phyloP scores from a whole-genome alignment of 345 rosid genomes.

The Rhodamnia rubescens region DNA sequence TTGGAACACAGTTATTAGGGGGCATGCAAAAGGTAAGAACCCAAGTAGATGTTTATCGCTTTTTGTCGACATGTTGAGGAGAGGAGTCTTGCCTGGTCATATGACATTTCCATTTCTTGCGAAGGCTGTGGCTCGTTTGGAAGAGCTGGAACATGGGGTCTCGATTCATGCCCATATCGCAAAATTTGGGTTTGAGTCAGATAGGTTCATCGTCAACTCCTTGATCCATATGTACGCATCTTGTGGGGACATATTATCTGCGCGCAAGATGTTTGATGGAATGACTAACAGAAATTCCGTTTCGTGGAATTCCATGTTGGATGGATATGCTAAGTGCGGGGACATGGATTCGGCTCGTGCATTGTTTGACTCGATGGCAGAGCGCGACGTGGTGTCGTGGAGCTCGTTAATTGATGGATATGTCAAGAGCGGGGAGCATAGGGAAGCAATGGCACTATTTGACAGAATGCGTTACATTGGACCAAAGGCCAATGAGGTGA shows the following conservation, averaged over 20 bases:
- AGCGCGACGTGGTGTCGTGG: slow-evolving; percentile 76
- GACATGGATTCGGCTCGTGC: slow-evolving; percentile 36
- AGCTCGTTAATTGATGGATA: slow-evolving; percentile 79
- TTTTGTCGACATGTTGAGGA: slow-evolving; percentile 43
- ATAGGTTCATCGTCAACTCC: slow-evolving; percentile 51
- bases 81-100: slow-evolving; percentile 41
- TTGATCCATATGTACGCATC: slow-evolving; percentile 59
- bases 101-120: slow-evolving; percentile 68
- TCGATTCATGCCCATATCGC: slow-evolving; percentile 29
- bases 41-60: slow-evolving; percentile 40
- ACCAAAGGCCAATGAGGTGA: slow-evolving; percentile 63
- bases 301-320: slow-evolving; percentile 76
- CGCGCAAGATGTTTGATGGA: slow-evolving; percentile 61
- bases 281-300: slow-evolving; percentile 47
- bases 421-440: slow-evolving; percentile 46
- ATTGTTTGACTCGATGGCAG: slow-evolving; percentile 51
- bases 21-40: slow-evolving; percentile 38
- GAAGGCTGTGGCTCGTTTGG: slow-evolving; percentile 54
- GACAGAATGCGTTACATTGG: slow-evolving; percentile 38
- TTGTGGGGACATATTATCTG: slow-evolving; percentile 28
- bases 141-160: slow-evolving; percentile 25
- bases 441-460: slow-evolving; percentile 53
- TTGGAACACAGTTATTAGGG: slow-evolving; percentile 62
- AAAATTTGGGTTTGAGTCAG: slow-evolving; percentile 44
- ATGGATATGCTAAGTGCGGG: slow-evolving; percentile 66